phyloP scores from a whole-genome alignment of 257 asterid genomes.

The Salvia rosmarinus region DNA sequence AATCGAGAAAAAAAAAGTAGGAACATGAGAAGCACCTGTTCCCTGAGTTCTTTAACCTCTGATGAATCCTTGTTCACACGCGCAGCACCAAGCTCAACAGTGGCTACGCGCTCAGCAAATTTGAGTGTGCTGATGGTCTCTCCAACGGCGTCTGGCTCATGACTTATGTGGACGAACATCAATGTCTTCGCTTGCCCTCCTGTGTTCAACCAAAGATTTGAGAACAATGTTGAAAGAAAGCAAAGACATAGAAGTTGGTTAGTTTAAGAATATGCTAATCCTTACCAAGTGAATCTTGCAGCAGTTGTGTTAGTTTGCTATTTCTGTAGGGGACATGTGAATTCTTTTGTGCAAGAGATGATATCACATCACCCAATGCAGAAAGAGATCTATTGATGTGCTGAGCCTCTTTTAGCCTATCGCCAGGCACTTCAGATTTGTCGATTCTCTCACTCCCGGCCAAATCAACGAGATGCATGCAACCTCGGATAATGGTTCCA shows the following conservation, averaged over 20 bases:
- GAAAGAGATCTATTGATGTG: conserved; percentile 92
- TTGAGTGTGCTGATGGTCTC: conserved; percentile 96
- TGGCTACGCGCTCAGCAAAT: conserved; percentile 97
- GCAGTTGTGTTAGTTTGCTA: conserved; percentile 96
- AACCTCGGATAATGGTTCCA: conserved; percentile 77
- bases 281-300: conserved; percentile 99
- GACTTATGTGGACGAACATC: conserved; percentile 97
- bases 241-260: conserved; percentile 8
- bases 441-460: conserved; percentile 99
- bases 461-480: conserved; percentile 99
- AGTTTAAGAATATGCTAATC: conserved; percentile 7
- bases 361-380: conserved; percentile 94
- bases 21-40: conserved; percentile 58
- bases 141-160: conserved; percentile 87
- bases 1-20: background rate
- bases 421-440: conserved; percentile 97
- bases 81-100: conserved; percentile 99
- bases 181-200: conserved; percentile 99
- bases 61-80: conserved; percentile 79
- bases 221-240: conserved; percentile 27
- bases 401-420: conserved; percentile 94
- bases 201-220: conserved; percentile 27
- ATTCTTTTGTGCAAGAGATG: conserved; percentile 90
- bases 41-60: conserved; percentile 91
- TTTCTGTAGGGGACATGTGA: conserved; percentile 91